These are phyloP conservation scores for Oryza glumipatula DNA, from an alignment of 176 grass and related monocot species.

Conservation along the genomic window DNA sequence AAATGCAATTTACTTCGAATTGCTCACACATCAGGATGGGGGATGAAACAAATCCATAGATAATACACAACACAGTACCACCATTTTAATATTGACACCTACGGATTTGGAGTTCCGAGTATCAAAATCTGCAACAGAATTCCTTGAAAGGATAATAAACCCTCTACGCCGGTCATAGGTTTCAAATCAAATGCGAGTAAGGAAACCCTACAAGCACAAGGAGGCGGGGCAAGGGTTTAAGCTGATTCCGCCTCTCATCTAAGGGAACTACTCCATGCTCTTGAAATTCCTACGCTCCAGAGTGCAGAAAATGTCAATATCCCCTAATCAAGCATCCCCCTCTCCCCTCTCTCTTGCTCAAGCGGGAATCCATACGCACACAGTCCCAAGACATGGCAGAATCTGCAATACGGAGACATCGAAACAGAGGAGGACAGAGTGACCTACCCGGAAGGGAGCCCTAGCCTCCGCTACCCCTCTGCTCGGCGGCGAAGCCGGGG, in stretches of 20 bases:
- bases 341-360: background rate
- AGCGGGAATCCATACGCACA: background rate
- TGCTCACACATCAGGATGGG: no score
- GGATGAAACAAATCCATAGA: slow-evolving; percentile 4
- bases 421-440: background rate
- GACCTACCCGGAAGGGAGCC: slow-evolving; percentile 32
- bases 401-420: background rate
- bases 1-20: background rate
- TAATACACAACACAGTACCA: background rate
- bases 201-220: background rate
- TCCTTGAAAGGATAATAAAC: background rate
- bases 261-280: background rate
- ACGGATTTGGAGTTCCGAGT: background rate
- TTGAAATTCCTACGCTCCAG: background rate
- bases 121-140: background rate
- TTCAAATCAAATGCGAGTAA: background rate
- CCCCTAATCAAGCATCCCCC: background rate
- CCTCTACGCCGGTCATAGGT: background rate
- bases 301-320: background rate
- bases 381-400: background rate
- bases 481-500: background rate
- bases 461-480: background rate
- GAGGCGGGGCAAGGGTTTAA: background rate
- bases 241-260: background rate
- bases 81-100: background rate